These are phyloP conservation scores for Rhodosporidiobolus odoratus DNA, from an alignment of 768 basidiomycete genomes.

Conservation along the genomic window DNA sequence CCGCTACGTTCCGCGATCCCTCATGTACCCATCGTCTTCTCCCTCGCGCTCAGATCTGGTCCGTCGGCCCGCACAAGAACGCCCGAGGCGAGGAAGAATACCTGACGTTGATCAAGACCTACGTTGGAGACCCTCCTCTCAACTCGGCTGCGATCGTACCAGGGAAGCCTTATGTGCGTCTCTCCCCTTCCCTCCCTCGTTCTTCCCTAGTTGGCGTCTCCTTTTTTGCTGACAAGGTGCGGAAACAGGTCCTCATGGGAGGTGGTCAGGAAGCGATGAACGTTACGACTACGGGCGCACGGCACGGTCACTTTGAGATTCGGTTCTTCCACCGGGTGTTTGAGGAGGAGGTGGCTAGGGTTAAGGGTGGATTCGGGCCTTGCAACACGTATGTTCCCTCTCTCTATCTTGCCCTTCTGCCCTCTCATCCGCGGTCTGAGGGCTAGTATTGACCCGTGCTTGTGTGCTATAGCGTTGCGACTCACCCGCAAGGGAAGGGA, in stretches of 20 bases:
- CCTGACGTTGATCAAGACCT: constrained; percentile 86
- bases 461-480: constrained; percentile 64
- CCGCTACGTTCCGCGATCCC: too few relatives aligned
- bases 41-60: constrained; percentile 54
- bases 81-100: constrained; percentile 70
- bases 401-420: constrained; percentile 1
- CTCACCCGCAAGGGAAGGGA: constrained; percentile 77
- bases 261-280: constrained; percentile 98
- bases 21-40: too few relatives aligned
- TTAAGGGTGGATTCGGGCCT: constrained; percentile 95
- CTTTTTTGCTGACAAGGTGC: not conserved
- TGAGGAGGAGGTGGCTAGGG: constrained; percentile 74
- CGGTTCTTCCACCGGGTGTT: constrained; percentile 77
- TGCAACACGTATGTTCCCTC: constrained; percentile 71
- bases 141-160: constrained; percentile 88
- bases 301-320: constrained; percentile 97
- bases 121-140: constrained; percentile 82
- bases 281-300: constrained; percentile 86
- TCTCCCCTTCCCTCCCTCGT: constrained; percentile 39
- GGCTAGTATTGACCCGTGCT: too few relatives aligned
- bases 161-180: constrained; percentile 67
- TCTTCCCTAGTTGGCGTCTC: not conserved
- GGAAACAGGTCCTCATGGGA: constrained; percentile 59
- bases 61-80: constrained; percentile 38
- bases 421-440: constrained; percentile 13